A percentile compares a stretch with the other conserved stretches of the same genome.
phyloP scores from a whole-genome alignment of 2,329 filamentous ascomycete species.

The Aspergillus ochraceoroseus region DNA sequence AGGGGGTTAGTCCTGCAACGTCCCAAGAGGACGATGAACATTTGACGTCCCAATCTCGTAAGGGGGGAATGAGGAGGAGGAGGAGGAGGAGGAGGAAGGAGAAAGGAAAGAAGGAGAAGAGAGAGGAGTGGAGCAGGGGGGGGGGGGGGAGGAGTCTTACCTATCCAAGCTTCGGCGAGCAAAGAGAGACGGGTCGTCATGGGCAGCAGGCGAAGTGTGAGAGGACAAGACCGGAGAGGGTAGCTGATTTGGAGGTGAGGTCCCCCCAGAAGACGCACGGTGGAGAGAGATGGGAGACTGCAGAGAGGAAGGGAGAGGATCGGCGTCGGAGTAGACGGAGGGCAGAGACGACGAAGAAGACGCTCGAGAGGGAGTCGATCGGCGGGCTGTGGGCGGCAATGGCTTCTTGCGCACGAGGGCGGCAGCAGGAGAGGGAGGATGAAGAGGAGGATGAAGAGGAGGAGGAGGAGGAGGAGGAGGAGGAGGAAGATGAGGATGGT shows the following conservation, averaged over 20 bases:
- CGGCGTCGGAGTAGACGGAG: slow-evolving; percentile 23
- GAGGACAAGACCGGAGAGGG: slow-evolving; percentile 8
- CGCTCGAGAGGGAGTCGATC: slow-evolving; percentile 20
- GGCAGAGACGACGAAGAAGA: slow-evolving; percentile 26
- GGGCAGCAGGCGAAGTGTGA: slow-evolving; percentile 23
- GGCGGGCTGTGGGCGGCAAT: slow-evolving; percentile 46
- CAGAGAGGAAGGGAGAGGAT: slow-evolving; percentile 10
- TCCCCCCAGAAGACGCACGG: slow-evolving; percentile 7
- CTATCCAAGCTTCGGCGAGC: slow-evolving; percentile 39
- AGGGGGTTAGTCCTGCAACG: slow-evolving; percentile 26
- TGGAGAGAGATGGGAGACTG: slow-evolving; percentile 11
- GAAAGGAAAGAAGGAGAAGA: slow-evolving; percentile 6
- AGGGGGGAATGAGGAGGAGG: slow-evolving; percentile 10
- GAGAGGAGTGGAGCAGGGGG: slow-evolving; percentile 8
- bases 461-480: slow-evolving; percentile 8
- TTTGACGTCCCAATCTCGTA: slow-evolving; percentile 17
- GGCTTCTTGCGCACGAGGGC: slow-evolving; percentile 52
- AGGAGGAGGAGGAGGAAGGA: slow-evolving; percentile 4
- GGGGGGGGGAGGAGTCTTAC: slow-evolving; percentile 27
- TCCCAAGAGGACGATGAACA: slow-evolving; percentile 20
- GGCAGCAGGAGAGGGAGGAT: slow-evolving; percentile 20
- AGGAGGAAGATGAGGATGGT: slow-evolving; percentile 17
- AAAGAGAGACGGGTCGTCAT: slow-evolving; percentile 29
- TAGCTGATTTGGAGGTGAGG: slow-evolving; percentile 3
- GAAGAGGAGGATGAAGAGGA: slow-evolving; percentile 18